Evolutionary conservation across 768 basidiomycete genomes (phyloP), one percentile per base, ranked within the genome.

Genomic region (Pulveroboletus ravenelii): DNA sequence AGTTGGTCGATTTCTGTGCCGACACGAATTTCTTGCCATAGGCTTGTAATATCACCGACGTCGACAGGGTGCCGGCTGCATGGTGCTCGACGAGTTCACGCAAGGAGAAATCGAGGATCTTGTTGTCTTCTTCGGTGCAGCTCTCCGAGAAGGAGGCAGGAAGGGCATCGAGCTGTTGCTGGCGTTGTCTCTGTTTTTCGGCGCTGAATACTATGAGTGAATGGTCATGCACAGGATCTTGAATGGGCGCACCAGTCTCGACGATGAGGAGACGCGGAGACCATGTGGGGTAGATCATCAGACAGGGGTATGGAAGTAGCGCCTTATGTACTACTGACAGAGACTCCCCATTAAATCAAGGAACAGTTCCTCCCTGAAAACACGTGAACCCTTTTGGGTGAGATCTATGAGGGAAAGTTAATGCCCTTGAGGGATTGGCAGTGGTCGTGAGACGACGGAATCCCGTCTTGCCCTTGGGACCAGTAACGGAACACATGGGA

Each of bases 1-100:
- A 81, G 55, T 81, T 81, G 43, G 75, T 77, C 40, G 70, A 58
- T 27, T 61, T 66, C 25, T 76, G 74, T 1, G 73, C 76, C 0
- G 60, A 56, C 14, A 78, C 60, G 13, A 62, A 58, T 18, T 70
- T 68, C 57, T 74, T 74, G 31, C 72, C 72, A 48, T 75, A 78
- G 2, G 72, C 72, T 30, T 64, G 47, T 17, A 74, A 49, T 48
- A 77, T 63, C 29, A 63, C 64, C 3, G 59, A 40, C 0, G 68
- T 65, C 8, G 67, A 52, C 10, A 73, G 37, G 3, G 48, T 50
- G 2, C 63, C 63, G 31, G 59, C 51, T 8, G 59, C 62, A 39
- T 73, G 69, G 9, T 54, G 47, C n/a, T 62, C 50, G n/a, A 72
- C 73, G 41, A 76, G 59, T 29, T 74, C 65, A 1, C 63, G 52